These are phyloP conservation scores for Vanilla planifolia DNA, from an alignment of 106 monocot genomes.

Conservation along the genomic window DNA sequence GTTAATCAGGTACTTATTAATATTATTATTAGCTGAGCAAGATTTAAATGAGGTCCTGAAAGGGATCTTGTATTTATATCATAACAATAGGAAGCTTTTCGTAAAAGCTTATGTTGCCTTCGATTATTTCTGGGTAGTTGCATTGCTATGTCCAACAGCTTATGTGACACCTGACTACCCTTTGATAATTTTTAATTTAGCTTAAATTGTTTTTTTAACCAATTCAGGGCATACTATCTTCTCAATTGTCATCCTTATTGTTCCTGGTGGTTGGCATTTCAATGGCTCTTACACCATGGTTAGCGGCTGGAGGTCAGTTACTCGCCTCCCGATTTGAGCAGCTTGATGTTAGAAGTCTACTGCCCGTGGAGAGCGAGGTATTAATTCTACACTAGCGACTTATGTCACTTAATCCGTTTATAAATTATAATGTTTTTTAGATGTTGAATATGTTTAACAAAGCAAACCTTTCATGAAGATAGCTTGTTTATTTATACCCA, in stretches of 20 bases:
- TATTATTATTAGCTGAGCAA: neutral
- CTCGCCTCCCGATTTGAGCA: conserved; percentile 97
- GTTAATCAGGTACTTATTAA: conserved; percentile 88
- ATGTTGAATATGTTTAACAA: too few relatives aligned
- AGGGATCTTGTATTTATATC: neutral
- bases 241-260: conserved; percentile 78
- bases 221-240: conserved; percentile 75
- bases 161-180: too few relatives aligned
- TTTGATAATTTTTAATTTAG: too few relatives aligned
- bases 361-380: conserved; percentile 96
- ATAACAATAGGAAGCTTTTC: too few relatives aligned
- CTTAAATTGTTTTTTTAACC: conserved; percentile 9
- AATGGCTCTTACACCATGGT: conserved; percentile 96
- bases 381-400: neutral
- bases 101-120: too few relatives aligned
- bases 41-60: neutral
- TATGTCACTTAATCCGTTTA: too few relatives aligned
- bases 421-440: too few relatives aligned
- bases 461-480: too few relatives aligned
- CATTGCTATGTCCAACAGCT: too few relatives aligned
- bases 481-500: too few relatives aligned
- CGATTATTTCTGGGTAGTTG: too few relatives aligned
- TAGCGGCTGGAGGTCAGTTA: conserved; percentile 93
- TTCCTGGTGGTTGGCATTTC: conserved; percentile 98
- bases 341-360: conserved; percentile 90